These are phyloP conservation scores for Vigna angularis DNA, from an alignment of 306 rosid genomes.

Conservation along the genomic window DNA sequence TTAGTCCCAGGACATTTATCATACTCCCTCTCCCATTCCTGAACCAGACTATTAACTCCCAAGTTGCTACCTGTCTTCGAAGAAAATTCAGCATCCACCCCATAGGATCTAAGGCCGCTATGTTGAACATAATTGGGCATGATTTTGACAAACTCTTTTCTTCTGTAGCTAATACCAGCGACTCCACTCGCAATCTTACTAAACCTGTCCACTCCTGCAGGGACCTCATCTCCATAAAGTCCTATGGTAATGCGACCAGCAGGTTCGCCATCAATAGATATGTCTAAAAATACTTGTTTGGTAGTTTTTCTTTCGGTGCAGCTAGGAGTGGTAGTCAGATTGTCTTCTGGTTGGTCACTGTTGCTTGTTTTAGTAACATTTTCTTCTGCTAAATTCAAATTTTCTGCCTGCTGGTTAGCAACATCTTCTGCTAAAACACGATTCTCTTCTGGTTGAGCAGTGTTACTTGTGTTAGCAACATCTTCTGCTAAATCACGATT, in stretches of 20 bases:
- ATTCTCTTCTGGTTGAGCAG: constrained; percentile 36
- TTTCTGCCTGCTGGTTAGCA: constrained; percentile 47
- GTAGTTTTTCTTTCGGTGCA: constrained; percentile 63
- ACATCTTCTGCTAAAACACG: constrained; percentile 42
- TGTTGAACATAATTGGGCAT: constrained; percentile 76
- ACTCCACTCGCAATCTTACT: constrained; percentile 79
- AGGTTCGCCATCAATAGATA: constrained; percentile 73
- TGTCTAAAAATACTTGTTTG: constrained; percentile 69
- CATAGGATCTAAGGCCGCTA: constrained; percentile 84
- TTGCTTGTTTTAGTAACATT: constrained; percentile 28
- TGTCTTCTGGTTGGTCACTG: constrained; percentile 37
- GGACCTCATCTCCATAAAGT: constrained; percentile 66
- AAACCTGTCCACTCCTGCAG: constrained; percentile 72
- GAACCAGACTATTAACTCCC: constrained; percentile 54
- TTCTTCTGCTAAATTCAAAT: background rate
- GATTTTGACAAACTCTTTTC: constrained; percentile 84
- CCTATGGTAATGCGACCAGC: constrained; percentile 73
- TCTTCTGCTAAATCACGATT: constrained; percentile 44
- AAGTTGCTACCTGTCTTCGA: constrained; percentile 60
- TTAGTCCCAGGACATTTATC: constrained; percentile 73
- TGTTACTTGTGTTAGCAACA: constrained; percentile 32
- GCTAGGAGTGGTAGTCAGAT: constrained; percentile 35
- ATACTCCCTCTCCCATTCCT: constrained; percentile 70
- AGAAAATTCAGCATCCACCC: constrained; percentile 78
- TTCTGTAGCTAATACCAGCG: constrained; percentile 88